A percentile compares a stretch with the other conserved stretches of the same genome.
These are phyloP conservation scores for Bathelium albidoporum DNA, from an alignment of 495 filamentous ascomycete genomes.

Conservation along the genomic window DNA sequence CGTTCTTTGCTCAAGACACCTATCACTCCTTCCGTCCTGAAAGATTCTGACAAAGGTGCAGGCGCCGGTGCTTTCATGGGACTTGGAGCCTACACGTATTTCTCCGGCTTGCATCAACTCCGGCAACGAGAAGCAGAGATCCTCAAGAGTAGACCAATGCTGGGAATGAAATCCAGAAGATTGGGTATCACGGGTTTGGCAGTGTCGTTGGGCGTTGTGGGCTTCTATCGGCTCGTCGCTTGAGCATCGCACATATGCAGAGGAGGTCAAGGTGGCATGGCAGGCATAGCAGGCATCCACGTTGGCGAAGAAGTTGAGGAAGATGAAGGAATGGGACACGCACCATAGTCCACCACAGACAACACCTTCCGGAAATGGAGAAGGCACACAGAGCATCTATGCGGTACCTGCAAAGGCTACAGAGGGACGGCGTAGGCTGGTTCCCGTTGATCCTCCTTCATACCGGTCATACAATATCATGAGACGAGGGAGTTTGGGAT, in stretches of 20 bases:
- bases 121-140: conserved; percentile 58
- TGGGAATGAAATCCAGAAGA: conserved; percentile 65
- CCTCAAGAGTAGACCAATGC: conserved; percentile 55
- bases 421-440: no score
- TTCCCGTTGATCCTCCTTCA: no score
- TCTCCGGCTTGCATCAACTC: conserved; percentile 68
- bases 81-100: conserved; percentile 80
- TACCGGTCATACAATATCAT: no score
- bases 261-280: not conserved
- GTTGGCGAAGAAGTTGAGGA: not conserved
- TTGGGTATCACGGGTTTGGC: conserved; percentile 64
- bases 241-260: conserved; percentile 24
- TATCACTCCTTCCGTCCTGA: not conserved
- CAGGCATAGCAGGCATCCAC: not conserved
- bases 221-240: conserved; percentile 48
- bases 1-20: conserved; percentile 1
- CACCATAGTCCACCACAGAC: not conserved
- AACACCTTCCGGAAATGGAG: no score
- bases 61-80: conserved; percentile 78
- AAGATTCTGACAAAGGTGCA: no score
- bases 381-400: no score
- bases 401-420: no score
- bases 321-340: not conserved
- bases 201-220: conserved; percentile 57
- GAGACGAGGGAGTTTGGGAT: not conserved